A percentile compares a stretch with the other conserved stretches of the same genome.
phyloP scores from a whole-genome alignment of 2,329 filamentous ascomycete species.

The Hypoxylon sp. region DNA sequence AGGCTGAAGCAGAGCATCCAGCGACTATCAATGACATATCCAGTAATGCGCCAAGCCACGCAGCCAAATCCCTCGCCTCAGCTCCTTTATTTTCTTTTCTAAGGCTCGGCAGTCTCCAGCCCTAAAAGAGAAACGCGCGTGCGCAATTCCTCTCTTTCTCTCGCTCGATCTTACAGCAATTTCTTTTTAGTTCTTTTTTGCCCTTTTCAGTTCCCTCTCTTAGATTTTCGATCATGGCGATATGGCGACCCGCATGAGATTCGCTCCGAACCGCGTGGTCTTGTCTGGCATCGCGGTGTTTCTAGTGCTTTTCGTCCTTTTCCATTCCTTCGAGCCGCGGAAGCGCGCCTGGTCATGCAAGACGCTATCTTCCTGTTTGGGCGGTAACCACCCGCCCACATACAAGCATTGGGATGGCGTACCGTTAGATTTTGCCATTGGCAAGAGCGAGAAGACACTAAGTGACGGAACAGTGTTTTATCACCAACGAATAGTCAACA shows the following conservation, averaged over 20 bases:
- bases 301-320: conserved; percentile 46
- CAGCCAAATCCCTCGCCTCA: conserved; percentile 23
- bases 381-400: conserved; percentile 41
- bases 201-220: not conserved
- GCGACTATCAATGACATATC: conserved; percentile 34
- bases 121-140: conserved; percentile 27
- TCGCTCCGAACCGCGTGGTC: conserved; percentile 37
- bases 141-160: conserved; percentile 10
- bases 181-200: not conserved
- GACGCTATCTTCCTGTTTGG: conserved; percentile 48
- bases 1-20: conserved; percentile 28
- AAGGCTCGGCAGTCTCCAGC: conserved; percentile 15
- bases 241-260: conserved; percentile 34
- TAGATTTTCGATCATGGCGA: conserved; percentile 34
- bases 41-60: conserved; percentile 33
- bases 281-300: conserved; percentile 36
- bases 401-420: conserved; percentile 49
- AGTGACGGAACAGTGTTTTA: conserved; percentile 49
- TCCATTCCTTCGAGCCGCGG: conserved; percentile 49
- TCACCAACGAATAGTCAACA: conserved; percentile 46
- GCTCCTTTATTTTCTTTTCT: conserved; percentile 18
- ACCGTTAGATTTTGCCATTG: conserved; percentile 39
- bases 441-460: conserved; percentile 45
- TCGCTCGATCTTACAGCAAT: conserved; percentile 10
- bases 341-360: conserved; percentile 51